Conservation (phyloP, 2,329 filamentous ascomycete genomes). For the Cytospora piceicola region DNA sequence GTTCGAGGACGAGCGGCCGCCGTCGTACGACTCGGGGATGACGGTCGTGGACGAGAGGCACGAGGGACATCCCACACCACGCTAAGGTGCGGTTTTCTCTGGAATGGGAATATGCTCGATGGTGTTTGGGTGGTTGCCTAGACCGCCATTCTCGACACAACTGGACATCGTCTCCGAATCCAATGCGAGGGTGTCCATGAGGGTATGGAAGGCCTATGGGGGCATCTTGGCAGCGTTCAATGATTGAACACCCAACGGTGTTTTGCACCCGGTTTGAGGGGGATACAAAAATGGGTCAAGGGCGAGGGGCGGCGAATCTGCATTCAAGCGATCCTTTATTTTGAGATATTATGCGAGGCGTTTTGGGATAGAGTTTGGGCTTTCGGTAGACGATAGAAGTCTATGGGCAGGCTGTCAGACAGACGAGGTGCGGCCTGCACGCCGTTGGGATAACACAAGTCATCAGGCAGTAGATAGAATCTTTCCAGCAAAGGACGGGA, state of each 20-base stretch:
- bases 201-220: background rate
- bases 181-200: background rate
- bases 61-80: background rate
- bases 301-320: background rate
- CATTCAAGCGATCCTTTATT: conserved; percentile 16
- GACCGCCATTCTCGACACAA: background rate
- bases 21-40: conserved; percentile 27
- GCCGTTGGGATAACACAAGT: conserved; percentile 11
- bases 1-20: conserved; percentile 25
- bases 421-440: conserved; percentile 7
- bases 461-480: conserved; percentile 19
- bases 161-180: background rate
- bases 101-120: background rate
- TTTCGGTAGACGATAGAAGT: conserved; percentile 21
- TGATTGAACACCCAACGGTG: background rate
- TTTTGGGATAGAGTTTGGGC: conserved; percentile 26
- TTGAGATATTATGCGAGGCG: conserved; percentile 24
- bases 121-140: background rate
- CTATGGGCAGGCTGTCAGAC: conserved; percentile 1
- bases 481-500: conserved; percentile 10
- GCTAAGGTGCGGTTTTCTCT: conserved; percentile 2
- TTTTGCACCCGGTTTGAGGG: background rate
- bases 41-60: conserved; percentile 23
- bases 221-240: too few species aligned
- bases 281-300: background rate